These are phyloP conservation scores for Alternaria dauci DNA, from an alignment of 2,329 filamentous ascomycete species.

Conservation along the genomic window DNA sequence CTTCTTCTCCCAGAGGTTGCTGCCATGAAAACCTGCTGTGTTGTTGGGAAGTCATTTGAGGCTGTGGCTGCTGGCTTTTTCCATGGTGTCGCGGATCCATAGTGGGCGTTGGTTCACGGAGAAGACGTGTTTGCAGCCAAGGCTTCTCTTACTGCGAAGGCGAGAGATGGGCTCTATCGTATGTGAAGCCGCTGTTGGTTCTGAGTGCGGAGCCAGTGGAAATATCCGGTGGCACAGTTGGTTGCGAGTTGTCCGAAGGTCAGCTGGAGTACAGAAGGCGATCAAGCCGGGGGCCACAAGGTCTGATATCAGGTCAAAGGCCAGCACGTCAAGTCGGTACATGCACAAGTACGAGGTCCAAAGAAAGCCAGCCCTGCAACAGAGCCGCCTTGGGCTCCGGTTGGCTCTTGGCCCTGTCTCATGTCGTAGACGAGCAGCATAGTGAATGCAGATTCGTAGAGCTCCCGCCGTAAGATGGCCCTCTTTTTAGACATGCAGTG, in stretches of 20 bases:
- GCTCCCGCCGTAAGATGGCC: slow-evolving; percentile 38
- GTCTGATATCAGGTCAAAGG: slow-evolving; percentile 40
- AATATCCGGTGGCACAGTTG: slow-evolving; percentile 7
- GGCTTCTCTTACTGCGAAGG: background rate
- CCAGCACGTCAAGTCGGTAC: slow-evolving; percentile 27
- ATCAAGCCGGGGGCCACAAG: slow-evolving; percentile 31
- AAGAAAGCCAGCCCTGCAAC: slow-evolving; percentile 26
- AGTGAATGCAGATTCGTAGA: slow-evolving; percentile 40
- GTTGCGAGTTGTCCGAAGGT: slow-evolving; percentile 6
- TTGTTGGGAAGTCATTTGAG: slow-evolving; percentile 22
- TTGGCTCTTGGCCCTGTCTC: slow-evolving; percentile 39
- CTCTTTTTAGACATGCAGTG: slow-evolving; percentile 39
- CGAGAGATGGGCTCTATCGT: background rate
- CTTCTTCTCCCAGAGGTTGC: slow-evolving; percentile 31
- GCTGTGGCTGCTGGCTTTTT: slow-evolving; percentile 26
- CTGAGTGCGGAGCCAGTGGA: background rate
- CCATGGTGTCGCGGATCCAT: slow-evolving; percentile 39
- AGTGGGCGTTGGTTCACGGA: slow-evolving; percentile 8
- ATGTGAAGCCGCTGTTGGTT: slow-evolving; percentile 2
- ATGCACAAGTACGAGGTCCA: slow-evolving; percentile 38
- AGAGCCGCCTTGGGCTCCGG: slow-evolving; percentile 35
- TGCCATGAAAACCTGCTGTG: slow-evolving; percentile 50
- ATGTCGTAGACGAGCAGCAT: slow-evolving; percentile 32
- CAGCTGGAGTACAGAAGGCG: slow-evolving; percentile 3
- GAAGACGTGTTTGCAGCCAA: background rate